Evolutionary conservation across 192 early-diverging fungal genomes (phyloP), one percentile per base, ranked within the genome.

Genomic region (Gaertneriomyces sp.): DNA sequence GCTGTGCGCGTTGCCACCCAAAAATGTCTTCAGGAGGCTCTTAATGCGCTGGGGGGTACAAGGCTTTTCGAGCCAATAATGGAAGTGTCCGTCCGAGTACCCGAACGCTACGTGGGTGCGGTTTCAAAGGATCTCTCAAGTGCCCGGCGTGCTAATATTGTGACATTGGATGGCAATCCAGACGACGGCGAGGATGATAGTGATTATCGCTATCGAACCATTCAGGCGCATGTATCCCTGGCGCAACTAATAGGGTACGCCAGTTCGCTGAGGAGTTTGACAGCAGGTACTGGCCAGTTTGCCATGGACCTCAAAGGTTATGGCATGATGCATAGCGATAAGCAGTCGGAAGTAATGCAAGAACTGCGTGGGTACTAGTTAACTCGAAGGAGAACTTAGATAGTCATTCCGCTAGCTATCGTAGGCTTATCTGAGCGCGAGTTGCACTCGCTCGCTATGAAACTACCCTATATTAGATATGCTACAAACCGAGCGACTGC

Each of bases 231-330:
- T 66, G 44, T 76, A 61, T 93, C 94, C 9, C 74, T 98, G 40
- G 82, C 84, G 46, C 78, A 87, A 1, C 86, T 96, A 87, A 71
- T 94, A 1, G 94, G 93, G 4, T 98, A 98, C 60, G 82, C 92
- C 16, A 87, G 82, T 4, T 74, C 80, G 2, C 70, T 98, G 65
- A 77, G 96, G 40, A 88, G 89, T n/a, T 74, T 95, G 71, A 94
- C 96, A 0, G 91, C 86, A 2, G 96, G 95, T 11, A 86, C 83
- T 4, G 95, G 87, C 8, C 78, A 81, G 12, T 96, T 95, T 63
- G 79, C 86, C 12, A 94, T 98, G 92, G 80, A 84, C 47, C 79
- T 96, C 7, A 74, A 81, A 58, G 91, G 89, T 0, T 96, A 93
- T 78, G 91, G 89, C 4, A 66, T 81, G 6, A 89, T 94, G 88